These are phyloP conservation scores for Lycium ferocissimum DNA, from an alignment of 257 asterid species.

Conservation along the genomic window DNA sequence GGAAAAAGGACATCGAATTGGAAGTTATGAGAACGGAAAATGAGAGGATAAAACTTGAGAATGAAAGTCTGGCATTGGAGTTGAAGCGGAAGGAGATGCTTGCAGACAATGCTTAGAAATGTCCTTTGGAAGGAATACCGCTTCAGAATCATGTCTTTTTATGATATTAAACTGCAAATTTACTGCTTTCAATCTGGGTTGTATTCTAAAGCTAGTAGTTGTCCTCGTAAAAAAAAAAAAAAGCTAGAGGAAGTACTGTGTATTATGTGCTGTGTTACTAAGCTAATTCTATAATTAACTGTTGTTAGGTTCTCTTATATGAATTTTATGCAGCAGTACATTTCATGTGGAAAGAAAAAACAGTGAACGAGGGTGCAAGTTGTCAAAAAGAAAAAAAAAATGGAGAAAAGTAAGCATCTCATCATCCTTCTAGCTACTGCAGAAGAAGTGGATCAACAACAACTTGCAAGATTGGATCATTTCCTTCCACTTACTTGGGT, in stretches of 20 bases:
- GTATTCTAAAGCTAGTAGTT: conserved; percentile 1
- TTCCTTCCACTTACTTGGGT: no score
- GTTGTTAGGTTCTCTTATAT: no score
- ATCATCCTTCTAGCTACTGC: conserved; percentile 57
- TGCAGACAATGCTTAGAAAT: conserved; percentile 29
- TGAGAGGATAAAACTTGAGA: conserved; percentile 55
- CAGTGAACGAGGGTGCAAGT: background rate
- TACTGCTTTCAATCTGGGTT: background rate
- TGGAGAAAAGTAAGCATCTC: no score
- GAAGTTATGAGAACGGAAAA: conserved; percentile 48
- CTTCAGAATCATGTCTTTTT: background rate
- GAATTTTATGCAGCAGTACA: no score
- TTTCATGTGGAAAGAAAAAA: no score
- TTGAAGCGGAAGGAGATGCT: conserved; percentile 49
- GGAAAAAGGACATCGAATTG: conserved; percentile 50
- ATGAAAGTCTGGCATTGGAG: conserved; percentile 49
- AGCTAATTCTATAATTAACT: no score
- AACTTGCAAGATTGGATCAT: background rate
- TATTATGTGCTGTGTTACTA: no score
- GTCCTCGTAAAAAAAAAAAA: background rate
- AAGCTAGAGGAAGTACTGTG: no score
- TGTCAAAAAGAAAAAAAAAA: no score
- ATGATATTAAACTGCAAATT: background rate
- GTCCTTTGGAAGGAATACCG: background rate
- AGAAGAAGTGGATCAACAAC: conserved; percentile 48